Evolutionary conservation across 208 protist genomes (phyloP).

Genomic region (Leishmania amazonensis): DNA sequence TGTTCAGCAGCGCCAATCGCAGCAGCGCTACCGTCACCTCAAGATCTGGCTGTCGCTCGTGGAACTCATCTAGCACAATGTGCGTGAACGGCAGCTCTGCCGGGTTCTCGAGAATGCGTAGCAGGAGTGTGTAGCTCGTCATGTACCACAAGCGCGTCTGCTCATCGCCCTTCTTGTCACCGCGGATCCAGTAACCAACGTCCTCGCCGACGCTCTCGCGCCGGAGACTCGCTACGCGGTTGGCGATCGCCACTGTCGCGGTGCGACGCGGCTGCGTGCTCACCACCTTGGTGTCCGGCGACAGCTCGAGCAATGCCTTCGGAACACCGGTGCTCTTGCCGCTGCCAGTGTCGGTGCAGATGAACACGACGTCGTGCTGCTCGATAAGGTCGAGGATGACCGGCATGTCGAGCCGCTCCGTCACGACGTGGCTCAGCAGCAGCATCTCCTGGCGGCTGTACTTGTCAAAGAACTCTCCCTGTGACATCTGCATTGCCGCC

Average conservation of each 20-base stretch:
- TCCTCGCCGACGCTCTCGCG: conserved; percentile 65
- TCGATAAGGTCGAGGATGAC: conserved; percentile 81
- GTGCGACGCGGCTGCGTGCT: conserved; percentile 34
- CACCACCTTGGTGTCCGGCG: conserved; percentile 45
- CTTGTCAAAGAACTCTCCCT: conserved; percentile 50
- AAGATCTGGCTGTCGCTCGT: conserved; percentile 94
- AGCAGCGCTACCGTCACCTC: conserved; percentile 92
- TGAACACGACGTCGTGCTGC: conserved; percentile 85
- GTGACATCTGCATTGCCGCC: conserved; percentile 48
- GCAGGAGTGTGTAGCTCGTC: conserved; percentile 89
- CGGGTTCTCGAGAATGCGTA: conserved; percentile 64
- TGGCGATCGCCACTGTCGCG: conserved; percentile 74
- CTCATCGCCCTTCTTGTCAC: conserved; percentile 76
- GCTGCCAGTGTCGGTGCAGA: conserved; percentile 88
- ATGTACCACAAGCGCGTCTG: conserved; percentile 88
- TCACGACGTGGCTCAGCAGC: conserved; percentile 41
- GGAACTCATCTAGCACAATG: conserved; percentile 95
- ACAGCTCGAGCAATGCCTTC: conserved; percentile 77
- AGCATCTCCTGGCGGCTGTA: conserved; percentile 59
- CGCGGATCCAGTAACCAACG: conserved; percentile 90
- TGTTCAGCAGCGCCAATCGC: conserved; percentile 66
- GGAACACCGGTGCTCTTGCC: conserved; percentile 88
- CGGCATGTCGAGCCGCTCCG: conserved; percentile 82
- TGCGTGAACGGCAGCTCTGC: conserved; percentile 77
- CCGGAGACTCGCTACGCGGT: conserved; percentile 62